Conservation (phyloP, 2,329 filamentous ascomycete species). For the Cryoendolithus antarcticus region DNA sequence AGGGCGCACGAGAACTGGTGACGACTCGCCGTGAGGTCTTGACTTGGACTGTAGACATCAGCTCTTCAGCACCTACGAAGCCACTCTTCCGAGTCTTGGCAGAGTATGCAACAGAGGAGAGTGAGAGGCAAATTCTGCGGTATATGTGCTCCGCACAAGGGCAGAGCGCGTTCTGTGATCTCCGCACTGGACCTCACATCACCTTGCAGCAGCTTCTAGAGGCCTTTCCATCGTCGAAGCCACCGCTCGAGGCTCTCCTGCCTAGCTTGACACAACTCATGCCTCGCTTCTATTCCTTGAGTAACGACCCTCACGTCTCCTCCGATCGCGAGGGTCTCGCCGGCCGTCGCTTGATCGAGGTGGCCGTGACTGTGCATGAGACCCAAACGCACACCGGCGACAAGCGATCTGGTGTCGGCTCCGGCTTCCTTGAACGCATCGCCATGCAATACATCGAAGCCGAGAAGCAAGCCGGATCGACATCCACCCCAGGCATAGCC, state of each 20-base stretch:
- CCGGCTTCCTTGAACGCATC: slow-evolving; percentile 83
- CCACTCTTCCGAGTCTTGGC: slow-evolving; percentile 71
- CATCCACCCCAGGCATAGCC: slow-evolving; percentile 23
- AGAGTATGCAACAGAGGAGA: slow-evolving; percentile 65
- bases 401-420: slow-evolving; percentile 70
- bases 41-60: slow-evolving; percentile 89
- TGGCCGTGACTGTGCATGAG: slow-evolving; percentile 94
- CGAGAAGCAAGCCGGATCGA: slow-evolving; percentile 44
- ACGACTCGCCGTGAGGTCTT: slow-evolving; percentile 86
- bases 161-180: slow-evolving; percentile 81
- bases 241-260: slow-evolving; percentile 70
- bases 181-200: slow-evolving; percentile 76
- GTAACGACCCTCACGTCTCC: slow-evolving; percentile 82
- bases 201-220: slow-evolving; percentile 74
- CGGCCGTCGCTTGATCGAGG: slow-evolving; percentile 72
- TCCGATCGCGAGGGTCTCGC: slow-evolving; percentile 56
- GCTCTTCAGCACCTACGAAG: slow-evolving; percentile 87
- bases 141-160: slow-evolving; percentile 84
- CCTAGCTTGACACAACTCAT: slow-evolving; percentile 76
- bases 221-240: slow-evolving; percentile 85
- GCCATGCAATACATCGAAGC: slow-evolving; percentile 60
- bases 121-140: slow-evolving; percentile 78
- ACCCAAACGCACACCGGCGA: slow-evolving; percentile 59
- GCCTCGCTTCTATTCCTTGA: slow-evolving; percentile 97
- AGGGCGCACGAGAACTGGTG: slow-evolving; percentile 69